phyloP scores from a whole-genome alignment of 176 grass and related monocot species.

The Cenchrus americanus region DNA sequence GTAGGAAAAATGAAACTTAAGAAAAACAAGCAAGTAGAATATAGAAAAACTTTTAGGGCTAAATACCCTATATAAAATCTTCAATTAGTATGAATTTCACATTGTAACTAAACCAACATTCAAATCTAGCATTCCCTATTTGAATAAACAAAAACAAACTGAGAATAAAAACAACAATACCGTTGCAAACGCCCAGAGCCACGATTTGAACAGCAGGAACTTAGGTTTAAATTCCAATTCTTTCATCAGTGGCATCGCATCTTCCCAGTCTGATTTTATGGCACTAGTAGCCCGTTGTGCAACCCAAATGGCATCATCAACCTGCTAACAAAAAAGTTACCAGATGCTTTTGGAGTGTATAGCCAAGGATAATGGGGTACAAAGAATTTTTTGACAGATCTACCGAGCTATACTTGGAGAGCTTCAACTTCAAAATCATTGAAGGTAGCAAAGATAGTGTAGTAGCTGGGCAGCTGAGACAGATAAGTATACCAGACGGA shows the following conservation, averaged over 20 bases:
- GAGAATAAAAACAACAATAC: constrained; percentile 43
- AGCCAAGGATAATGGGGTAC: constrained; percentile 9
- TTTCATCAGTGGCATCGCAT: constrained; percentile 54
- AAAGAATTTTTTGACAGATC: constrained; percentile 28
- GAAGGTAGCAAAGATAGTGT: constrained; percentile 76
- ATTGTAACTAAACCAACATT: neutral
- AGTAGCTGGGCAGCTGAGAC: constrained; percentile 75
- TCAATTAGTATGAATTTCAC: neutral
- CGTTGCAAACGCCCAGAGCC: constrained; percentile 88
- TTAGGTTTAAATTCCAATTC: constrained; percentile 69
- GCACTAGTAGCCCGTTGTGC: constrained; percentile 63
- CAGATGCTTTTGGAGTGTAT: constrained; percentile 23
- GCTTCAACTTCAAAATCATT: constrained; percentile 73
- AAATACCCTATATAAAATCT: constrained; percentile 24
- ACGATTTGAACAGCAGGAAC: constrained; percentile 78
- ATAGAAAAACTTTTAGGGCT: neutral
- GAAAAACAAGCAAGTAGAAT: constrained; percentile 20
- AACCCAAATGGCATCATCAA: constrained; percentile 84
- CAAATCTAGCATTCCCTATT: neutral
- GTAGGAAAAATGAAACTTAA: constrained; percentile 28
- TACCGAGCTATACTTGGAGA: constrained; percentile 71
- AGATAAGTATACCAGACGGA: constrained; percentile 88
- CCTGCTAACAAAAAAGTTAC: constrained; percentile 38
- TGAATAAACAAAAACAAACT: neutral
- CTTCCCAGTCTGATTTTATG: constrained; percentile 75